Base-by-base conservation (phyloP, 1,284 basidiomycete genomes). In the Schizophyllum amplum region DNA sequence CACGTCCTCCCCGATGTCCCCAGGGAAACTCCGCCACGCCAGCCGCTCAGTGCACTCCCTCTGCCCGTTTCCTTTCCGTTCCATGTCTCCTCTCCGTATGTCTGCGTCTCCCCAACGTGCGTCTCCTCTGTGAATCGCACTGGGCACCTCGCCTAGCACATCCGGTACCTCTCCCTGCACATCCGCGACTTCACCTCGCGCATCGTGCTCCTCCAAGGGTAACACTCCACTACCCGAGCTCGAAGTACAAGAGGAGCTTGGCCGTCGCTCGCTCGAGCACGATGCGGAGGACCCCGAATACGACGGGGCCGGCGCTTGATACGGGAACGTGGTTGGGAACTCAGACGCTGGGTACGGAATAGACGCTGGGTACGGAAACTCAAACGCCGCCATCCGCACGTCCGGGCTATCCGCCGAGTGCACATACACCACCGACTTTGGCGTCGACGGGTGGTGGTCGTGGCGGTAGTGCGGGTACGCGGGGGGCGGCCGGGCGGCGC, bases 381-480 rank as follows among this genome's bases (percentile, higher is more conserved):
- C 24, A 2, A 53, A 23, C 42, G 59, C 53, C 5, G 22, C 55
- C 25, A 47, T 56, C 17, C 46, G 56, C 46, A 23, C 33, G 1
- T 47, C 33, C 27, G 46, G 51, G n/a, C 20, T 17, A 25, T 54
- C 55, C 20, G 11, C 47, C 17, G 55, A 27, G 11, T 4, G 22
- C 42, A 49, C 11, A 15, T n/a, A 23, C 4, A 26, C 20, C 24
- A 21, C 11, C 7, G 61, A 60, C 51, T 62, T 62, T 13, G 57
- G 61, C 0, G 61, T 60, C 4, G 61, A 55, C 17, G 53, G 51
- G 4, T 56, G 60, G 2, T 59, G 52, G 23, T 64, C 61, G 26
- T 63, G 64, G 13, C 62, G 57, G 56, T 66, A 66, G 58, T 70
- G 69, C 23, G 68, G 55, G 20, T 68, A 65, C 4, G 65, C 63